These are phyloP conservation scores for Casuarina equisetifolia DNA, from an alignment of 306 rosid species.

Conservation along the genomic window DNA sequence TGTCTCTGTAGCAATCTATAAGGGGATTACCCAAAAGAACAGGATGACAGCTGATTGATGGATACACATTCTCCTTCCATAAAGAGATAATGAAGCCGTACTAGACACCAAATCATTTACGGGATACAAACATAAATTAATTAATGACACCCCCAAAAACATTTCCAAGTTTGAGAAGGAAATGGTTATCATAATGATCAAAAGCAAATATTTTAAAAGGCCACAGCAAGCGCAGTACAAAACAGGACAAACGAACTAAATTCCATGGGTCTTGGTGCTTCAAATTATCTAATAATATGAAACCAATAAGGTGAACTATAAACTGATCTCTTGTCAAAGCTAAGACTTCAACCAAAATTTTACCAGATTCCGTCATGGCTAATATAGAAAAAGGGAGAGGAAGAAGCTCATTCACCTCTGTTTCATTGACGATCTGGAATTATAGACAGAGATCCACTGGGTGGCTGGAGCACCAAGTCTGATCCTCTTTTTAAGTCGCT, in stretches of 20 bases:
- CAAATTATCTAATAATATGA: neutral
- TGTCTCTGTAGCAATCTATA: neutral
- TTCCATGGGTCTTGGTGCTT: constrained; percentile 1
- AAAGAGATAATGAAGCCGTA: neutral
- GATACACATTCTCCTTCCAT: neutral
- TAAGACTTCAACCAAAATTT: neutral
- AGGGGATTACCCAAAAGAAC: neutral
- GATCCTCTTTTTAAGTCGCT: constrained; percentile 87
- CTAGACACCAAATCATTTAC: neutral
- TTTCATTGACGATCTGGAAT: constrained; percentile 92
- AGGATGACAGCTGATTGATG: neutral
- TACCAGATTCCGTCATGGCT: neutral
- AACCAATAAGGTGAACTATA: neutral
- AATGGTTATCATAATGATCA: neutral
- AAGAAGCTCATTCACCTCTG: constrained; percentile 58
- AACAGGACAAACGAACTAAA: neutral
- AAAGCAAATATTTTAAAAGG: neutral
- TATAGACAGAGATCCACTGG: constrained; percentile 94
- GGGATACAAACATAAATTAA: neutral
- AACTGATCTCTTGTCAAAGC: neutral
- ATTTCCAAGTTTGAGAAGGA: neutral
- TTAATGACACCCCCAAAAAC: neutral
- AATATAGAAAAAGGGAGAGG: constrained; percentile 4
- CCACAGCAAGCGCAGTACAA: neutral
- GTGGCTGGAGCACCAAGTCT: constrained; percentile 89